A percentile compares a stretch with the other conserved stretches of the same genome.
These are phyloP conservation scores for Pulveroboletus frians DNA, from an alignment of 768 basidiomycete species.

Conservation along the genomic window DNA sequence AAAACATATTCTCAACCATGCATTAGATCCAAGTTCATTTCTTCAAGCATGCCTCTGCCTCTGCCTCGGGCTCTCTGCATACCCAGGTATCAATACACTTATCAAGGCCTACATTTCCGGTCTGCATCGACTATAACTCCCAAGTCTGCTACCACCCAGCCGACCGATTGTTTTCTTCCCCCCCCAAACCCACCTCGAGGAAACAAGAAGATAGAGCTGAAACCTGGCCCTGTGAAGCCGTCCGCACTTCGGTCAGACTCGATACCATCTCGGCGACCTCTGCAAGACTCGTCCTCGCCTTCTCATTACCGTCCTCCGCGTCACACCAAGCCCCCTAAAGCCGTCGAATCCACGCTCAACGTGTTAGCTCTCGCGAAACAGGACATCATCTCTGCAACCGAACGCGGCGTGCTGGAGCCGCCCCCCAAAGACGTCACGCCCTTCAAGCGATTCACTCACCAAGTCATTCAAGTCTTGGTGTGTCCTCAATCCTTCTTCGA, in stretches of 20 bases:
- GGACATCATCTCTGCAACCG: constrained; percentile 60
- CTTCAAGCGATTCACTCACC: constrained; percentile 46
- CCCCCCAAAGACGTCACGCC: constrained; percentile 59
- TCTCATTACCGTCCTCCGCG: constrained; percentile 25
- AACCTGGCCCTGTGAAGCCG: constrained; percentile 57
- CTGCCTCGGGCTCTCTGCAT: not conserved
- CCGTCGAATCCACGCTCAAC: constrained; percentile 17
- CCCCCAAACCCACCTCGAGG: constrained; percentile 29
- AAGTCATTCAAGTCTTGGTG: constrained; percentile 44
- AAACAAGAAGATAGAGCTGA: constrained; percentile 52
- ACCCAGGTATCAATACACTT: not conserved
- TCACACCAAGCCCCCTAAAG: constrained; percentile 17
- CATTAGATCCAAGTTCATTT: constrained; percentile 17
- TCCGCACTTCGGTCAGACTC: constrained; percentile 22
- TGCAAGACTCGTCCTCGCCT: constrained; percentile 23
- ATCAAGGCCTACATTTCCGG: constrained; percentile 7
- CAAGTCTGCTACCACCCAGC: constrained; percentile 16
- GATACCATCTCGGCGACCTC: constrained; percentile 16
- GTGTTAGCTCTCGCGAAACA: constrained; percentile 51
- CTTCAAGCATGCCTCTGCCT: not conserved
- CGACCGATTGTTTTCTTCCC: constrained; percentile 21
- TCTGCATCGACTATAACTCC: constrained; percentile 30
- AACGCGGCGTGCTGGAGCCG: constrained; percentile 63
- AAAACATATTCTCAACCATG: constrained; percentile 5
- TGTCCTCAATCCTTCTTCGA: constrained; percentile 11